Conservation (phyloP, 225 moss, liverwort and hornwort species). For the Sphagnum contortum region DNA sequence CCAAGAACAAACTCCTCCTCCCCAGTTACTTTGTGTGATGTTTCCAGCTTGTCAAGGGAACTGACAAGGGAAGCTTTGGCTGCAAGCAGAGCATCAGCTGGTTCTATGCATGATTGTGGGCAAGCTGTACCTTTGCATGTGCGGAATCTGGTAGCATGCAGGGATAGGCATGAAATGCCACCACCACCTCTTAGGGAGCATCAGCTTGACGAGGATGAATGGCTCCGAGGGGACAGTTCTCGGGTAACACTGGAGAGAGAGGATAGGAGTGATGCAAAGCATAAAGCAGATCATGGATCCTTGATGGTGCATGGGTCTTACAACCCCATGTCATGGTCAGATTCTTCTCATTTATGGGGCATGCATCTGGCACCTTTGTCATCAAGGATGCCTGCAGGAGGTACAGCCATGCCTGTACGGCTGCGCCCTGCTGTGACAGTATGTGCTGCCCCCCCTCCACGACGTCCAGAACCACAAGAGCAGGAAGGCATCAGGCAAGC, state of each 20-base stretch:
- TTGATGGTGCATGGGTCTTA: constrained; percentile 23
- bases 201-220: constrained; percentile 46
- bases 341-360: constrained; percentile 25
- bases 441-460: constrained; percentile 31
- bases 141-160: constrained; percentile 3
- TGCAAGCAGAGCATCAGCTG: constrained; percentile 19
- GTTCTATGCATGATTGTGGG: constrained; percentile 25
- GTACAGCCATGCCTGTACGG: constrained; percentile 33
- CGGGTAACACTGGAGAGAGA: constrained; percentile 15
- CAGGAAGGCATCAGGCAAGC: constrained; percentile 36
- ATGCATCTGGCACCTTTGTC: constrained; percentile 23
- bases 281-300: constrained; percentile 20
- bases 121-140: constrained; percentile 15
- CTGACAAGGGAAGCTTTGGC: no score
- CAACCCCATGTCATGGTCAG: constrained; percentile 46
- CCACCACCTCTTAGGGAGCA: constrained; percentile 33
- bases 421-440: constrained; percentile 37
- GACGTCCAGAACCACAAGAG: constrained; percentile 29
- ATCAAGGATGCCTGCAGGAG: constrained; percentile 4
- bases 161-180: constrained; percentile 38
- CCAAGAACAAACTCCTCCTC: constrained; percentile 19
- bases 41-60: background rate
- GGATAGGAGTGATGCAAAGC: constrained; percentile 11
- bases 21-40: constrained; percentile 26
- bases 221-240: constrained; percentile 38